Evolutionary conservation across 2,329 filamentous ascomycete species (phyloP).

Genomic region (Cladophialophora chaetospira): DNA sequence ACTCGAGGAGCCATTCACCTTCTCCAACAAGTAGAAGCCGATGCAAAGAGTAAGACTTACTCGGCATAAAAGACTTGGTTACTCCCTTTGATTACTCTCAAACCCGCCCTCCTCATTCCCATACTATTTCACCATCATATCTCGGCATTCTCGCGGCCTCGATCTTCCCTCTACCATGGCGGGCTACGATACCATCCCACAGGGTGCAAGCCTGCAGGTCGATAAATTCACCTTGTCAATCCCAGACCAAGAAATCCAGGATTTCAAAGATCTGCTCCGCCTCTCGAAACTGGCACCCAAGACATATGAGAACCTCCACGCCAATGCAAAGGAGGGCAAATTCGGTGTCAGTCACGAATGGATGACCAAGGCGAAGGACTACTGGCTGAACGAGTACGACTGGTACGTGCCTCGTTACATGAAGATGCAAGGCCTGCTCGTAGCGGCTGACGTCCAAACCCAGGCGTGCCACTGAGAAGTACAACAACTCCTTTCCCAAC

Average conservation of each 20-base stretch:
- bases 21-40: no score
- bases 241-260: constrained; percentile 46
- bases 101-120: not conserved
- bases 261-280: constrained; percentile 51
- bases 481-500: constrained; percentile 56
- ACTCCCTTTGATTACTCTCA: no score
- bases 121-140: not conserved
- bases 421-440: not conserved
- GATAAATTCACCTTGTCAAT: constrained; percentile 19
- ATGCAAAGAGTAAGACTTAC: no score
- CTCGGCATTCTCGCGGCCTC: not conserved
- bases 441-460: not conserved
- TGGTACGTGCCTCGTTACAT: not conserved
- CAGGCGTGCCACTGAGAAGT: constrained; percentile 34
- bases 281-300: constrained; percentile 52
- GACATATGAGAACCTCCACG: constrained; percentile 53
- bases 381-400: constrained; percentile 15
- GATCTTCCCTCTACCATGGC: constrained; percentile 6
- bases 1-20: no score
- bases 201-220: constrained; percentile 1
- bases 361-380: constrained; percentile 18
- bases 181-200: constrained; percentile 15
- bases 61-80: no score
- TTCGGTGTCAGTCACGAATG: constrained; percentile 14
- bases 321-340: constrained; percentile 37